phyloP scores from a whole-genome alignment of 176 grass and related monocot genomes.

The Paspalum vaginatum region DNA sequence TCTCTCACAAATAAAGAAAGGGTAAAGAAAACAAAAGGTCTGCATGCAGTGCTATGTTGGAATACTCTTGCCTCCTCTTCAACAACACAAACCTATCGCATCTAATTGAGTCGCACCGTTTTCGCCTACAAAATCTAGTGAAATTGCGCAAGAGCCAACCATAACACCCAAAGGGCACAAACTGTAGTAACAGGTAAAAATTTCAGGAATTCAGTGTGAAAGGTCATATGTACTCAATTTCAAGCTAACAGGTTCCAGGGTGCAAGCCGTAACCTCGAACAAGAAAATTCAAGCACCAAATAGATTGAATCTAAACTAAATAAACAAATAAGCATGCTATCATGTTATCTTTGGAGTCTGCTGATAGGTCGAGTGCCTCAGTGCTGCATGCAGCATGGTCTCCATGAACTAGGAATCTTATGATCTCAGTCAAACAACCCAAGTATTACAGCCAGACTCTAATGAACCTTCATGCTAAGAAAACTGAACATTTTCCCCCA shows the following conservation, averaged over 20 bases:
- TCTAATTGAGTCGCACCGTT: background rate
- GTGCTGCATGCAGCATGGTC: background rate
- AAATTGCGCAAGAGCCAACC: conserved; percentile 19
- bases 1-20: background rate
- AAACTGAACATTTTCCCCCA: background rate
- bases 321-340: background rate
- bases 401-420: background rate
- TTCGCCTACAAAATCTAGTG: background rate
- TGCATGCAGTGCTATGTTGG: background rate
- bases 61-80: background rate
- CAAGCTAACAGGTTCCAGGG: background rate
- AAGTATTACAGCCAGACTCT: background rate
- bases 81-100: background rate
- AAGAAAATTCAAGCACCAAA: background rate
- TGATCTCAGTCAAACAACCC: background rate
- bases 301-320: background rate
- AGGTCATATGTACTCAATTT: background rate
- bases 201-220: background rate
- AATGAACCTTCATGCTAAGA: background rate
- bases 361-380: background rate
- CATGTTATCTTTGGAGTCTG: background rate
- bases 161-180: background rate
- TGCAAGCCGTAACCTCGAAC: background rate
- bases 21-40: background rate
- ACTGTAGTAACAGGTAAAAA: background rate